These are phyloP conservation scores for Mortierella sp. DNA, from an alignment of 371 early-diverging fungal species.

Conservation along the genomic window DNA sequence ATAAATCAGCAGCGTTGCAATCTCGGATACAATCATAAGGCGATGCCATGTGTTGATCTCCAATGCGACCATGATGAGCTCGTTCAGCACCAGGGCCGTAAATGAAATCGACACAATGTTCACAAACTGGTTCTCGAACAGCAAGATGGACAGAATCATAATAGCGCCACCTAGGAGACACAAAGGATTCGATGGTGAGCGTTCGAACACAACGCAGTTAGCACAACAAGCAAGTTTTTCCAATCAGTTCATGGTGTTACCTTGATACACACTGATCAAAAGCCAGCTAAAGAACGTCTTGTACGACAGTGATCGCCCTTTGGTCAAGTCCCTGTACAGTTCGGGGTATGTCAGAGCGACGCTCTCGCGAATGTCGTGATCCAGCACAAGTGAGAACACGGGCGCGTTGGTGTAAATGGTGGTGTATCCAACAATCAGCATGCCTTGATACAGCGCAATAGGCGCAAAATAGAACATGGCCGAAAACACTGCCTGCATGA, in stretches of 20 bases:
- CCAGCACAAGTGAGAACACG: conserved; percentile 95
- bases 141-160: conserved; percentile 93
- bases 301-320: conserved; percentile 90
- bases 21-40: conserved; percentile 86
- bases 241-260: too few species aligned
- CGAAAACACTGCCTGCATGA: conserved; percentile 99
- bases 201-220: too few species aligned
- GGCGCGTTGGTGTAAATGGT: conserved; percentile 98
- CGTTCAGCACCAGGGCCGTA: conserved; percentile 97
- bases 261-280: conserved; percentile 97
- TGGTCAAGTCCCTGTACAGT: conserved; percentile 96
- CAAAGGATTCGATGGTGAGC: background rate
- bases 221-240: too few species aligned
- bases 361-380: conserved; percentile 92
- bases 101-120: conserved; percentile 98
- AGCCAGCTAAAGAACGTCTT: conserved; percentile 97
- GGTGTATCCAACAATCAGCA: conserved; percentile 84
- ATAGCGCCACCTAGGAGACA: conserved; percentile 80
- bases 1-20: conserved; percentile 85
- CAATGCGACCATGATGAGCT: conserved; percentile 97
- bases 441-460: conserved; percentile 93
- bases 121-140: conserved; percentile 97
- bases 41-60: conserved; percentile 94
- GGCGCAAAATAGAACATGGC: conserved; percentile 98
- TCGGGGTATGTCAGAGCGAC: conserved; percentile 97